Conservation (phyloP, 306 rosid genomes). For the Inga oerstediana region DNA sequence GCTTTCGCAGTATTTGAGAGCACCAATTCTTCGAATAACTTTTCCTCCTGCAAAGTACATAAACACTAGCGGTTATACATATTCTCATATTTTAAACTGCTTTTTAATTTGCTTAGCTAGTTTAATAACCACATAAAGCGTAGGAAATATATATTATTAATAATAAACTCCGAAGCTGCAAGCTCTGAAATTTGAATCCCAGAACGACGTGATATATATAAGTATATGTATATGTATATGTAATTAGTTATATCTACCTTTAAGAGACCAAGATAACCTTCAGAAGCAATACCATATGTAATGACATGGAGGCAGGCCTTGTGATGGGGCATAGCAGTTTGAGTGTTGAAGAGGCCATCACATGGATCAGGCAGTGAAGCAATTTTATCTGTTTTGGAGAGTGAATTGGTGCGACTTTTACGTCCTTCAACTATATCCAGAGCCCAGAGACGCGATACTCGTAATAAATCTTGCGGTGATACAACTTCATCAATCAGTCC, state of each 20-base stretch:
- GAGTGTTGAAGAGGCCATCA: background rate
- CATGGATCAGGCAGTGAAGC: background rate
- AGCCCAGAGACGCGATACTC: background rate
- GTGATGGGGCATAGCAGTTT: background rate
- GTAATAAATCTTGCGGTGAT: background rate
- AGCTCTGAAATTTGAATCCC: background rate
- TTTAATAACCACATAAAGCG: too few relatives aligned
- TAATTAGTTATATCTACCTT: background rate
- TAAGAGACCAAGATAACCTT: background rate
- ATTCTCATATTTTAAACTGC: background rate
- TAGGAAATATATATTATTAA: too few relatives aligned
- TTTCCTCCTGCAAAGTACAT: background rate
- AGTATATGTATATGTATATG: too few relatives aligned
- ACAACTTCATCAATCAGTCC: constrained; percentile 3
- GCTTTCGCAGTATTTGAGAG: background rate
- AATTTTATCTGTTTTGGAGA: background rate
- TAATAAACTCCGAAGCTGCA: background rate
- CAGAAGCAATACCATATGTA: background rate
- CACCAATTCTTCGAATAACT: background rate
- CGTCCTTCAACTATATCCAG: background rate
- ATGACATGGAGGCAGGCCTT: background rate
- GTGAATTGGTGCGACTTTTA: background rate
- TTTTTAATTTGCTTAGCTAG: too few relatives aligned
- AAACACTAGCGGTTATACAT: background rate
- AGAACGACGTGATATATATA: background rate